These are phyloP conservation scores for Eucalyptus curtisii DNA, from an alignment of 345 rosid genomes.

Conservation along the genomic window DNA sequence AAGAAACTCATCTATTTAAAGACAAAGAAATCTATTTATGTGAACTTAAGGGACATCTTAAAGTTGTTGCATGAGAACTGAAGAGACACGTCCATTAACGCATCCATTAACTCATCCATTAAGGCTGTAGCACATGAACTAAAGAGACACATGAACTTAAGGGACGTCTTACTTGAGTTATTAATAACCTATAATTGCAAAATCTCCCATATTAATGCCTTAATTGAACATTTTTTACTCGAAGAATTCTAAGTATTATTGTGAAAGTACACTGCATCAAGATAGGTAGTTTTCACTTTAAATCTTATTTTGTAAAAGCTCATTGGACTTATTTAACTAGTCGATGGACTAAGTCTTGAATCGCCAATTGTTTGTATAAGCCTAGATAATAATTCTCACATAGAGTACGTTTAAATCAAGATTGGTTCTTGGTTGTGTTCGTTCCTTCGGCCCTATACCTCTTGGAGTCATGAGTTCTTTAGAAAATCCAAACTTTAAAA, in stretches of 20 bases:
- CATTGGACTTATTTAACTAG: fast-evolving
- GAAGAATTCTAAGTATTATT: too few species aligned
- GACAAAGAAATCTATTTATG: too few species aligned
- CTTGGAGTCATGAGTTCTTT: too few species aligned
- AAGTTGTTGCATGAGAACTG: fast-evolving
- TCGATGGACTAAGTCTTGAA: too few species aligned
- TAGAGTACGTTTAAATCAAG: too few species aligned
- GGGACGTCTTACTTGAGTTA: not conserved
- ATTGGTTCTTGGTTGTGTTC: fast-evolving
- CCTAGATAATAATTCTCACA: too few species aligned
- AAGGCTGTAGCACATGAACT: fast-evolving
- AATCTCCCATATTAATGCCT: too few species aligned
- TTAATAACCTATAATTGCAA: not conserved
- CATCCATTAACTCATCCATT: not conserved
- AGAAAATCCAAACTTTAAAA: fast-evolving
- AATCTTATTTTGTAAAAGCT: too few species aligned
- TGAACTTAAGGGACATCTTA: not conserved
- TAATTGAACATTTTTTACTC: too few species aligned
- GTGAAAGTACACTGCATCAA: too few species aligned
- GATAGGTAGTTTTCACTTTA: too few species aligned
- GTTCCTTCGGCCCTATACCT: too few species aligned
- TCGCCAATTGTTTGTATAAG: fast-evolving
- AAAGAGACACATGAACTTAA: fast-evolving
- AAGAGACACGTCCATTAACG: not conserved
- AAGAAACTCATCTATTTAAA: not conserved